Evolutionary conservation across 169 alveolate species (phyloP), one percentile per base, ranked within the genome.

Genomic region (Babesia divergens): DNA sequence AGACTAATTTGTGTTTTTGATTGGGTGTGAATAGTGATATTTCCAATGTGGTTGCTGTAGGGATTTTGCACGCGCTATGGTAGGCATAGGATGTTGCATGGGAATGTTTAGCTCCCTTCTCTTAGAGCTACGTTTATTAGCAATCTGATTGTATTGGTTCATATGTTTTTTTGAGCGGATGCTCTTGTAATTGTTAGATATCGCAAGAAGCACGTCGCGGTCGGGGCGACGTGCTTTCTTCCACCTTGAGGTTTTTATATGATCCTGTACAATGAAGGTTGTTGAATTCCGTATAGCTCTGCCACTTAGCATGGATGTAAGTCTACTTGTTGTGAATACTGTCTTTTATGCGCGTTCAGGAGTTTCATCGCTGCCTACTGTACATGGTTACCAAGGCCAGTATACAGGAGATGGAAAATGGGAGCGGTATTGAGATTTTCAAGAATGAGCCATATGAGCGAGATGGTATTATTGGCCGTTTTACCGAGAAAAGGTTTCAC

Each of bases 211-310:
- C 20, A 40, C 47, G 20, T 13, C 16, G 20, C 47, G 11, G 11
- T 40, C 20, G 16, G 47, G 47, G 16, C 11, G 47, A 40, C 47
- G 47, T 40, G n/a, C n/a, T n/a, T n/a, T n/a, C n/a, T n/a, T n/a
- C n/a, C n/a, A n/a, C n/a, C n/a, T n/a, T n/a, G n/a, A n/a, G n/a
- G n/a, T n/a, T n/a, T n/a, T n/a, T n/a, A n/a, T n/a, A n/a, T n/a
- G n/a, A n/a, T n/a, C n/a, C n/a, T n/a, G n/a, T n/a, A 37, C 38
- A 47, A 79, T 79, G 87, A 79, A 79, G 75, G 59, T 68, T 55
- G 60, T 79, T 31, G 87, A 79, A 69, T 79, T 79, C 44, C 58
- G 83, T 26, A 60, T 79, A 29, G 79, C 87, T 22, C 32, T 79
- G 32, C 87, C 87, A 3, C 35, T 79, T 11, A 26, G 38, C 31